Evolutionary conservation across 176 grass and related monocot species (phyloP), one percentile per base, ranked within the genome.

Genomic region (Metroxylon sagu): DNA sequence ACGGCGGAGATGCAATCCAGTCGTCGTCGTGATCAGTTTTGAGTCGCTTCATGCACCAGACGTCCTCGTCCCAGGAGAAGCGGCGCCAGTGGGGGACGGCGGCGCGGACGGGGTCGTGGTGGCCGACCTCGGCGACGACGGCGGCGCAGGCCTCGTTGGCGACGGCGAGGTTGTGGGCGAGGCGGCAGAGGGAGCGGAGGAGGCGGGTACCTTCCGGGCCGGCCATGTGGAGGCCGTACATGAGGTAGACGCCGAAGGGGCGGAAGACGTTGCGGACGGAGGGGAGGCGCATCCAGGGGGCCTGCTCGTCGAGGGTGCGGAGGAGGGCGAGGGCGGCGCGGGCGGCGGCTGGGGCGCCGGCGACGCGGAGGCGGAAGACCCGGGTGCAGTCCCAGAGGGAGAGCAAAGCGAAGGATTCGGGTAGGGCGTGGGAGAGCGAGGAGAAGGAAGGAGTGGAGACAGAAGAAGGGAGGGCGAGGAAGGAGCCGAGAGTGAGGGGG

Each of bases 31-130:
- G 62, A 69, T 64, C 69, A 39, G 3, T 10, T 28, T 1, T 3
- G 57, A 89, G 59, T 7, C 55, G 77, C 68, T 85, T 89, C 71
- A 89, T 89, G 78, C 86, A 85, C 82, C 78, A 89, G 19, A 89
- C 68, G 64, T 89, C 86, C 71, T 89, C 82, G n/a, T 85, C 75
- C 75, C 71, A 85, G 54, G 82, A 89, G 82, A 89, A 89, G 23
- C 78, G 70, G 27, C 68, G 68, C 86, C 82, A 89, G 28, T 61
- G 56, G 0, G 86, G 86, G 21, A 89, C 43, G 10, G 71, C 82
- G 5, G 63, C 59, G 14, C 78, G 75, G 14, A 50, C 82, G 3
- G 82, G 86, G 66, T 89, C 86, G 5, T 59, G 59, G 0, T 31
- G 75, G 3, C 62, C 48, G 58, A 89, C 51, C 75, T 89, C 82